Evolutionary conservation across 495 filamentous ascomycete genomes (phyloP), one percentile per base, ranked within the genome.

Genomic region (Ramalina intermedia): DNA sequence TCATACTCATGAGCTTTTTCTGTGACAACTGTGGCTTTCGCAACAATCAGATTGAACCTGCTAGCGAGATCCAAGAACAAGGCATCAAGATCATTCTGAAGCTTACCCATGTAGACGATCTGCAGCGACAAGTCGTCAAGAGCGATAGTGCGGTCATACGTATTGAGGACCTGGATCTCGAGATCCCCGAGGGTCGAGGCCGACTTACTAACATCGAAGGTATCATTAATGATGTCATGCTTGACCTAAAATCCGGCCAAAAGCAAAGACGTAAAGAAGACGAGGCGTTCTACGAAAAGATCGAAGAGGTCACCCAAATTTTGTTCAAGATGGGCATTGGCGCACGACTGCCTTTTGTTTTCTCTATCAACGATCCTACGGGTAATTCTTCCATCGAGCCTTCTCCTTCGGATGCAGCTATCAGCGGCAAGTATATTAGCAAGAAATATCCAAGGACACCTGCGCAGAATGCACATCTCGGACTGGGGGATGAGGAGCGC

Each of bases 351-450:
- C 91, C 93, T n/a, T 95, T 96, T 70, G 79, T 82, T 6, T 66
- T 96, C 29, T 77, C 74, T 11, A 62, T 95, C 29, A 86, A 99
- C 61, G 91, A 99, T 57, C 84, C 84, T 2, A 84, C 88, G 4
- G 91, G 91, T n/a, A 99, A 99, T 70, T 93, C 86, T 3, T 96
- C 85, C 76, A 93, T 99, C 57, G 87, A 94, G 43, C 91, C 91
- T 27, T 82, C 84, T 52, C 74, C 81, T 48, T 66, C 74, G 37
- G 85, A 90, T 57, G 64, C 68, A 47, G 78, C 84, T 6, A 53
- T 35, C 2, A 67, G 63, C 29, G 66, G 61, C 44, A 96, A 94
- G 64, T 96, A 88, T 76, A 71, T 69, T 23, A 82, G 85, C 55
- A 72, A 69, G 37, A 82, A 95, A 59, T 99, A 94, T 59, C 62